Evolutionary conservation across 129 eudicot genomes (phyloP).

Genomic region (Arctium minus): DNA sequence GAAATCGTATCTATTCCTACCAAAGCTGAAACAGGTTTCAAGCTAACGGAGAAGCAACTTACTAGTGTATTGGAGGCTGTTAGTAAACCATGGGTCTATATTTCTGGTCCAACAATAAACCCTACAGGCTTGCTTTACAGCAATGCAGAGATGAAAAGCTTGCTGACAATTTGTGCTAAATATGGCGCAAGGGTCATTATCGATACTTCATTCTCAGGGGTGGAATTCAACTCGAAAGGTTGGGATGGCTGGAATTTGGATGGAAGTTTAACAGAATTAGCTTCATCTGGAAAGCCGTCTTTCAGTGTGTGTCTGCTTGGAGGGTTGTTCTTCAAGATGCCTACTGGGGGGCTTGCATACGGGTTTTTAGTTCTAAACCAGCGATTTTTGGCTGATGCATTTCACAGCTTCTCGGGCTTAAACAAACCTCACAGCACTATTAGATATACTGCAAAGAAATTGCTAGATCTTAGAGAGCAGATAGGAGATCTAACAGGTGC

Average conservation of each 20-base stretch:
- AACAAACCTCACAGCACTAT: conserved; percentile 85
- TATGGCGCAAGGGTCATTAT: conserved; percentile 80
- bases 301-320: conserved; percentile 80
- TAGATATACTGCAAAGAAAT: conserved; percentile 79
- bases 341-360: conserved; percentile 79
- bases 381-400: conserved; percentile 54
- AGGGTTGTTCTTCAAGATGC: conserved; percentile 68
- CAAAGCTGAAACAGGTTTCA: conserved; percentile 59
- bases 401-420: conserved; percentile 64
- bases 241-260: conserved; percentile 77
- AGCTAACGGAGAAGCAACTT: conserved; percentile 60
- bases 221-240: conserved; percentile 46
- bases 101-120: conserved; percentile 87
- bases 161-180: conserved; percentile 66
- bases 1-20: conserved; percentile 52
- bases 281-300: conserved; percentile 37
- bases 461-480: conserved; percentile 69
- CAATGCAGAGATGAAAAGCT: conserved; percentile 64
- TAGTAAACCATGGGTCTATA: conserved; percentile 82
- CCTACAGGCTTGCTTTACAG: conserved; percentile 88
- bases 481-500: conserved; percentile 35
- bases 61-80: conserved; percentile 36
- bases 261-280: conserved; percentile 43
- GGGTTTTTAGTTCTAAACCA: conserved; percentile 72
- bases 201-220: conserved; percentile 86